These are phyloP conservation scores for Chaetomiaceae sp. DNA, from an alignment of 2,329 filamentous ascomycete species.

Conservation along the genomic window DNA sequence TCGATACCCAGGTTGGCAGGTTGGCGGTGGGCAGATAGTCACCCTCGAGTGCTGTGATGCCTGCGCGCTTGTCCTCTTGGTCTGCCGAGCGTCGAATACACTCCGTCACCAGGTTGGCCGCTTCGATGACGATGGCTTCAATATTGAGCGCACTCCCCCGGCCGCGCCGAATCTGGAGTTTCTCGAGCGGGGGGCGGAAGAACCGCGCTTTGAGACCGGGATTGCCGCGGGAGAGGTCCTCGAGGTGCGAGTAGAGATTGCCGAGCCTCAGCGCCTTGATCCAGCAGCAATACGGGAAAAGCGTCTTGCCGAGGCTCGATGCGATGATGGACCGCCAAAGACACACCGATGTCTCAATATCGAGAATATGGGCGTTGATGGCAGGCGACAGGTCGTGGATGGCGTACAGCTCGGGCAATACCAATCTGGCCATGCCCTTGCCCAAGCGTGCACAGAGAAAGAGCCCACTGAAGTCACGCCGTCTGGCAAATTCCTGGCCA, in stretches of 20 bases:
- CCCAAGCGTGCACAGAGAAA: conserved; percentile 55
- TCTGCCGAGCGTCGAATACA: conserved; percentile 40
- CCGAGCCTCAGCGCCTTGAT: conserved; percentile 60
- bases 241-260: conserved; percentile 56
- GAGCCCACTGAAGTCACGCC: conserved; percentile 56
- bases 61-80: conserved; percentile 41
- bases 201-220: conserved; percentile 32
- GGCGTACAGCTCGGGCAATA: conserved; percentile 59
- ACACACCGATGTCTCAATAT: conserved; percentile 51
- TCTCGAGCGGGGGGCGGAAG: conserved; percentile 39
- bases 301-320: conserved; percentile 58
- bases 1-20: conserved; percentile 55
- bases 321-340: conserved; percentile 66
- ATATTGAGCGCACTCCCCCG: conserved; percentile 31
- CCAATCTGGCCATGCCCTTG: conserved; percentile 53
- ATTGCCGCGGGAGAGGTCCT: conserved; percentile 33
- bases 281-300: conserved; percentile 66
- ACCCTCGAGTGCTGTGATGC: conserved; percentile 56
- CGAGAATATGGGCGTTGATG: conserved; percentile 34
- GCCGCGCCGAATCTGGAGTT: conserved; percentile 29
- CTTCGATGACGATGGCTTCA: conserved; percentile 41
- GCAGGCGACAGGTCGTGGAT: conserved; percentile 45
- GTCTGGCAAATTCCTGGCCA: conserved; percentile 53
- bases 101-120: conserved; percentile 53
- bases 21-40: conserved; percentile 44